Conservation (phyloP, 345 rosid genomes). For the Eucalyptus grandis region DNA sequence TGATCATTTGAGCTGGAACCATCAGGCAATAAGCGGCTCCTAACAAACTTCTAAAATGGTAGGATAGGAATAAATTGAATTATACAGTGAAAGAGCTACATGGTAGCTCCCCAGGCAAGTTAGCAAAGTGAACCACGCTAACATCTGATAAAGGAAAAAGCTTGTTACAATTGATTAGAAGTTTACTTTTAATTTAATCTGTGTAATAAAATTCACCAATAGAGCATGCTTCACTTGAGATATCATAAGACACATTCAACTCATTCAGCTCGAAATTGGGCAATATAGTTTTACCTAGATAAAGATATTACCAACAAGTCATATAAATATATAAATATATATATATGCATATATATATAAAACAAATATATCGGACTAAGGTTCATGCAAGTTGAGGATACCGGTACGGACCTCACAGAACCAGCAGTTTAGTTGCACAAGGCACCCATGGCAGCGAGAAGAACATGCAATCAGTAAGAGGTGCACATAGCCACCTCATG, state of each 20-base stretch:
- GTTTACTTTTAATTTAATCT: not conserved
- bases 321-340: not conserved
- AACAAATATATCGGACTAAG: not conserved
- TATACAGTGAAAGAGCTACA: not conserved
- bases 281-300: not conserved
- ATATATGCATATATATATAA: not conserved
- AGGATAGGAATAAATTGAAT: not conserved
- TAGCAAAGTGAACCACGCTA: not conserved
- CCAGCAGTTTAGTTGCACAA: not conserved
- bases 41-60: not conserved
- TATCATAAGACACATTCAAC: not conserved
- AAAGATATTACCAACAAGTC: not conserved
- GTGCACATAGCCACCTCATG: not conserved
- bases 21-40: not conserved
- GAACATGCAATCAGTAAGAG: not conserved
- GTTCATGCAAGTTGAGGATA: not conserved
- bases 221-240: not conserved
- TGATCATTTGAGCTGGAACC: not conserved
- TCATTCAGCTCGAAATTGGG: not conserved
- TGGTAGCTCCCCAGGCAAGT: not conserved
- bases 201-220: not conserved
- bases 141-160: not conserved
- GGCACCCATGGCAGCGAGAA: not conserved
- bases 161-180: not conserved
- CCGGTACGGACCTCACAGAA: not conserved